Evolutionary conservation across 768 basidiomycete genomes (phyloP).

Genomic region (Coprinellus micaceus): DNA sequence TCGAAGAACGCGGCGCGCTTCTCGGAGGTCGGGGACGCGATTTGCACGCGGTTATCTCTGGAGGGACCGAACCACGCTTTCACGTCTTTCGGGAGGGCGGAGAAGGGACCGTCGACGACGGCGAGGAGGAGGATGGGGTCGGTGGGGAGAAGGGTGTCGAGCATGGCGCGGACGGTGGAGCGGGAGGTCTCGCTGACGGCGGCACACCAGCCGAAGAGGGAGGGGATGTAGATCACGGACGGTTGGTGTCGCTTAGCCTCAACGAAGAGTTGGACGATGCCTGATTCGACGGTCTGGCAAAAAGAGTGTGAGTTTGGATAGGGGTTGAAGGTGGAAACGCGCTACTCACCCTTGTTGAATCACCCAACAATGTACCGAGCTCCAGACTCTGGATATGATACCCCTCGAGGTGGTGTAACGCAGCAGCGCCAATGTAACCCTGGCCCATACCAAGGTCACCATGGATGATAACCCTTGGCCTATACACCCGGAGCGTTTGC

Average conservation of each 20-base stretch:
- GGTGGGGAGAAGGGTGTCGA: conserved; percentile 85
- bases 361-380: conserved; percentile 81
- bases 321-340: too few relatives aligned
- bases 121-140: conserved; percentile 94
- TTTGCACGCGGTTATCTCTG: conserved; percentile 68
- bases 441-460: conserved; percentile 90
- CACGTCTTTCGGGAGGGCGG: conserved; percentile 75
- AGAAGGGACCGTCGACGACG: conserved; percentile 74
- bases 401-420: conserved; percentile 91
- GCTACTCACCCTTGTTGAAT: conserved; percentile 85
- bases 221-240: conserved; percentile 92
- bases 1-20: conserved; percentile 77
- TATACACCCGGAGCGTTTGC: conserved; percentile 86
- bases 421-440: conserved; percentile 82
- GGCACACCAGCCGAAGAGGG: conserved; percentile 79
- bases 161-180: conserved; percentile 82
- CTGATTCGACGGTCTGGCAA: conserved; percentile 86
- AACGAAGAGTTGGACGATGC: conserved; percentile 90
- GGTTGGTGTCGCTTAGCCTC: conserved; percentile 98
- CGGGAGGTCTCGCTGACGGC: conserved; percentile 82
- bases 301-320: too few relatives aligned
- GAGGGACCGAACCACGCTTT: conserved; percentile 85
- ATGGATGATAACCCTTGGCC: conserved; percentile 82
- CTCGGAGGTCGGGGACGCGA: conserved; percentile 47
- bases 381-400: conserved; percentile 94